Evolutionary conservation across 2,329 filamentous ascomycete genomes (phyloP), one percentile per base, ranked within the genome.

Genomic region (Pleoardoris graminearum): DNA sequence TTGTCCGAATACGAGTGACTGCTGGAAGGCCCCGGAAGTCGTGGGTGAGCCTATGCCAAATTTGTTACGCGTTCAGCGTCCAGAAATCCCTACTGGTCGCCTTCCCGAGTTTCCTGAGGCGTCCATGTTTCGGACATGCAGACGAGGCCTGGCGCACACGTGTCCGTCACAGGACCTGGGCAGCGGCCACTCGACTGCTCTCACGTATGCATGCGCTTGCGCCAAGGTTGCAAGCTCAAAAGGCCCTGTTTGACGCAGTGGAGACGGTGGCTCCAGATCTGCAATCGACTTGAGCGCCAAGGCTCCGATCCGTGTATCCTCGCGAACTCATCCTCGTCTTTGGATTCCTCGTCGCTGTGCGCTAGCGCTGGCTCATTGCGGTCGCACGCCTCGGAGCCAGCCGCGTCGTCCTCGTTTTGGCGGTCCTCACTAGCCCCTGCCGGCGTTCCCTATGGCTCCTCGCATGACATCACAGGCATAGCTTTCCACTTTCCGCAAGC

Each of bases 391-490:
- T 35, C 42, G 22, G 17, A 8, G 21, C 30, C 17, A 19, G 12
- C 8, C 30, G 43, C 43, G 19, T 17, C 16, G 23, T 50, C 48
- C 38, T 44, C 36, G 48, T 43, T 41, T 37, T 38, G 29, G 12
- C 19, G 25, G 37, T 27, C 29, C 38, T 42, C 25, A 3, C 48
- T 36, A 50, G 37, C 19, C 27, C 21, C 46, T 41, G 16, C 48
- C 48, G 48, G 38, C 48, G 14, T 50, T 44, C 36, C 48, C 29
- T 29, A 39, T 48, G 37, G 38, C 37, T 43, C 32, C 38, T 43
- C 35, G 10, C 37, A 50, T 50, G 48, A 50, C 48, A 50, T 50
- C 48, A 50, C 48, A 19, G 29, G 16, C 30, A n/a, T 35, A 42
- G 29, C 19, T 43, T 25, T 23, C 29, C 29, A 17, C 17, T 35